Evolutionary conservation across 225 moss, liverwort and hornwort species (phyloP).

Genomic region (Straminergon stramineum): DNA sequence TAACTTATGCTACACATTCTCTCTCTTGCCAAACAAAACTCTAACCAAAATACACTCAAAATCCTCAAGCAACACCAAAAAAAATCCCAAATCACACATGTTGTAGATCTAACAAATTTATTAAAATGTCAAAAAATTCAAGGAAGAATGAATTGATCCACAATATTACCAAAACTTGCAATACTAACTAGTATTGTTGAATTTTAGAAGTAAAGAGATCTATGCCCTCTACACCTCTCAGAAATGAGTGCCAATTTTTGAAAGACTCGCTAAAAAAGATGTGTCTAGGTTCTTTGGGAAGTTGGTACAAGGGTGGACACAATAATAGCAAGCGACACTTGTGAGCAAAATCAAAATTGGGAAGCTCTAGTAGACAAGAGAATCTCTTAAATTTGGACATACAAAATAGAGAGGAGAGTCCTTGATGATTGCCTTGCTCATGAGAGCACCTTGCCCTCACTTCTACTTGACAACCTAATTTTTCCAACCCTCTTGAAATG

Average conservation of each 20-base stretch:
- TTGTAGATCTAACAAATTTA: background rate
- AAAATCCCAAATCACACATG: background rate
- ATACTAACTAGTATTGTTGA: background rate
- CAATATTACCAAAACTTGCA: background rate
- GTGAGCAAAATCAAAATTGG: background rate
- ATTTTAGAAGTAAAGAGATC: background rate
- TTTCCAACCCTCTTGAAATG: too few species aligned
- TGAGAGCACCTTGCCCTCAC: too few species aligned
- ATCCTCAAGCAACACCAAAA: background rate
- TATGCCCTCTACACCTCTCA: background rate
- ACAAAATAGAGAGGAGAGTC: rapidly evolving
- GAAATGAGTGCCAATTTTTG: too few species aligned
- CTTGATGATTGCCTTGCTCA: background rate
- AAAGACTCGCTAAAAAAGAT: background rate
- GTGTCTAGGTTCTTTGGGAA: rapidly evolving
- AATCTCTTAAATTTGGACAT: background rate
- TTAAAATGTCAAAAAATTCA: background rate
- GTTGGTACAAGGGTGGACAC: rapidly evolving
- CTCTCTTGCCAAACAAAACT: too few species aligned
- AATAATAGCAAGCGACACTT: rapidly evolving
- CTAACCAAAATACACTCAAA: background rate
- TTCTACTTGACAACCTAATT: background rate
- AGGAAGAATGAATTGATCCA: rapidly evolving
- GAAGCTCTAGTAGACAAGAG: background rate
- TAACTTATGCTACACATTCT: background rate